Evolutionary conservation across 768 basidiomycete genomes (phyloP).

Genomic region (Porphyrellus cyaneotinctus): DNA sequence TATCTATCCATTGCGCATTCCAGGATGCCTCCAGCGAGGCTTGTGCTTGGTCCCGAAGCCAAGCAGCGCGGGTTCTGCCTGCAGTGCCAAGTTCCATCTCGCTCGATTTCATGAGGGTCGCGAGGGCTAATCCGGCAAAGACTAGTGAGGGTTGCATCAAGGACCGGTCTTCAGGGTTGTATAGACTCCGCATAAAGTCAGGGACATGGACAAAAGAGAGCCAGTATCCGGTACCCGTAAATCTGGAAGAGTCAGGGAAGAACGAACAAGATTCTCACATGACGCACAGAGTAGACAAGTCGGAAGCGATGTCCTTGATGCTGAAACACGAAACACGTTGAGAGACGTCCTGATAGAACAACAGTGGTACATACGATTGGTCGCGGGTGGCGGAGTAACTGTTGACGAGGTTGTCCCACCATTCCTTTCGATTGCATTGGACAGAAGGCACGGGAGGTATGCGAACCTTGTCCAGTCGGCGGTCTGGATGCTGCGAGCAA

Average conservation of each 20-base stretch:
- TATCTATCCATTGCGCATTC: conserved; percentile 51
- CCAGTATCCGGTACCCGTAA: conserved; percentile 59
- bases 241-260: conserved; percentile 40
- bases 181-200: conserved; percentile 50
- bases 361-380: conserved; percentile 36
- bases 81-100: conserved; percentile 50
- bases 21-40: conserved; percentile 49
- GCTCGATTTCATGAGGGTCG: conserved; percentile 69
- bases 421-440: conserved; percentile 36
- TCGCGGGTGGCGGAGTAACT: conserved; percentile 40
- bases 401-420: conserved; percentile 48
- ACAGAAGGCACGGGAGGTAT: conserved; percentile 26
- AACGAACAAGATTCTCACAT: neutral
- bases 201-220: conserved; percentile 64
- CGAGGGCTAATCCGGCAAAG: conserved; percentile 63
- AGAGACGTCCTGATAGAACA: neutral
- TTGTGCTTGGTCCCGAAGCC: conserved; percentile 56
- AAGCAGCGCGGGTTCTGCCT: conserved; percentile 57
- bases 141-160: conserved; percentile 70
- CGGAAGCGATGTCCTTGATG: conserved; percentile 45
- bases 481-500: conserved; percentile 25
- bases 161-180: conserved; percentile 47
- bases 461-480: conserved; percentile 28
- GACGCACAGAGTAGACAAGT: conserved; percentile 51
- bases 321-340: conserved; percentile 27